Evolutionary conservation across 2,329 filamentous ascomycete genomes (phyloP).

Genomic region (Xylariales sp.): DNA sequence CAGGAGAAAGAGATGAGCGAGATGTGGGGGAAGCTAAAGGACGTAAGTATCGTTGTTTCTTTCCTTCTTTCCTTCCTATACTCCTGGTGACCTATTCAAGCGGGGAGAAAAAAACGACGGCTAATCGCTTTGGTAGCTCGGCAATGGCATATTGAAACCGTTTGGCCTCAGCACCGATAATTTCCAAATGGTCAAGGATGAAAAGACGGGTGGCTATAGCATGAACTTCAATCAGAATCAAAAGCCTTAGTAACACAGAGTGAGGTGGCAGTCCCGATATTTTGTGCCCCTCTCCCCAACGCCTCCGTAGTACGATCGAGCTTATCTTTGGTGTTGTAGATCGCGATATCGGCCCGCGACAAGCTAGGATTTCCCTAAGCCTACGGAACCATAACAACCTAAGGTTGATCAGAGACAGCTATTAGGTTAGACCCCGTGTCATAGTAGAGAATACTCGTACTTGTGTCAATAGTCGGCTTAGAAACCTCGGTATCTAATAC

Average conservation of each 20-base stretch:
- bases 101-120: neutral
- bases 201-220: constrained; percentile 89
- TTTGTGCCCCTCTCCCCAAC: neutral
- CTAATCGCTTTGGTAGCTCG: constrained; percentile 65
- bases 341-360: neutral
- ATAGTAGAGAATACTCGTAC: neutral
- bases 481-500: neutral
- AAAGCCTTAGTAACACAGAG: constrained; percentile 27
- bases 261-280: neutral
- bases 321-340: neutral
- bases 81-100: neutral
- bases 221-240: constrained; percentile 79
- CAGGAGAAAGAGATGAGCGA: constrained; percentile 91
- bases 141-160: constrained; percentile 90
- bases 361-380: neutral
- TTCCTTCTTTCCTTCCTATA: neutral
- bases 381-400: neutral
- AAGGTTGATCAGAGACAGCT: neutral
- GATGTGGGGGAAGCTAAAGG: constrained; percentile 97
- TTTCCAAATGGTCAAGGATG: constrained; percentile 93
- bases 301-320: neutral
- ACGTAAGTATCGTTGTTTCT: constrained; percentile 59
- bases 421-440: neutral
- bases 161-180: constrained; percentile 95
- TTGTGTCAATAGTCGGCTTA: no score